Percentiles rank a stretch among this genome's conserved stretches.
Conservation (phyloP, 1,139 yeast species). For the Lodderomyces jiufengensis region DNA sequence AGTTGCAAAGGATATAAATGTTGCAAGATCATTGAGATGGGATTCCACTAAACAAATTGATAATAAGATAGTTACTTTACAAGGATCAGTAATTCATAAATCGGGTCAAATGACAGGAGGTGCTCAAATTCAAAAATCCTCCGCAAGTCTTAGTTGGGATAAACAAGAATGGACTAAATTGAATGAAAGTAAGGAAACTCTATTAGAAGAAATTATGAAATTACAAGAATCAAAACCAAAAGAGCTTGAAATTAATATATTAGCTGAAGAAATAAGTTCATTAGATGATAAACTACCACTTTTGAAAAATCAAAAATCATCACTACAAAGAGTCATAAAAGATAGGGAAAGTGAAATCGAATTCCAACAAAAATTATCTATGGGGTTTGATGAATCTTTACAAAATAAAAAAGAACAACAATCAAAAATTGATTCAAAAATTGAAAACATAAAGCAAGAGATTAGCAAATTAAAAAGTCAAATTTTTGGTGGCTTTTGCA, state of each 20-base stretch:
- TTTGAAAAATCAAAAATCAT: slow-evolving; percentile 48
- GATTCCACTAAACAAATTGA: slow-evolving; percentile 38
- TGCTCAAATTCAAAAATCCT: slow-evolving; percentile 33
- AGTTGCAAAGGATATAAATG: slow-evolving; percentile 67
- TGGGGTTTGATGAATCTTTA: slow-evolving; percentile 19
- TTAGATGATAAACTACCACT: slow-evolving; percentile 55
- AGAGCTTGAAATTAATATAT: slow-evolving; percentile 54
- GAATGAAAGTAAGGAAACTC: slow-evolving; percentile 56
- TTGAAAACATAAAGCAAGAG: slow-evolving; percentile 22
- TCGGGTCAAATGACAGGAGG: slow-evolving; percentile 97
- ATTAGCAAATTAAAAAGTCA: slow-evolving; percentile 38
- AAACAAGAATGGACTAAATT: slow-evolving; percentile 64
- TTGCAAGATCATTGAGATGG: slow-evolving; percentile 78
- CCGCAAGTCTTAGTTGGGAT: slow-evolving; percentile 57
- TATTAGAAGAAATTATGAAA: slow-evolving; percentile 50
- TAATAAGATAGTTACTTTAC: slow-evolving; percentile 73
- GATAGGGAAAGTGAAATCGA: slow-evolving; percentile 56
- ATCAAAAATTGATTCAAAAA: slow-evolving; percentile 28
- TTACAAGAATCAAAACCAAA: slow-evolving; percentile 50
- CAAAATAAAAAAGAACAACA: slow-evolving; percentile 20
- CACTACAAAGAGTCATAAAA: slow-evolving; percentile 47
- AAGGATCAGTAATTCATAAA: slow-evolving; percentile 81
- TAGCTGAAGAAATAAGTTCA: slow-evolving; percentile 50
- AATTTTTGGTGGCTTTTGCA: slow-evolving; percentile 55
- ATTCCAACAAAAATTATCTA: slow-evolving; percentile 36